These are phyloP conservation scores for Gastroboletus turbinatus DNA, from an alignment of 1,284 basidiomycete genomes.

Conservation along the genomic window DNA sequence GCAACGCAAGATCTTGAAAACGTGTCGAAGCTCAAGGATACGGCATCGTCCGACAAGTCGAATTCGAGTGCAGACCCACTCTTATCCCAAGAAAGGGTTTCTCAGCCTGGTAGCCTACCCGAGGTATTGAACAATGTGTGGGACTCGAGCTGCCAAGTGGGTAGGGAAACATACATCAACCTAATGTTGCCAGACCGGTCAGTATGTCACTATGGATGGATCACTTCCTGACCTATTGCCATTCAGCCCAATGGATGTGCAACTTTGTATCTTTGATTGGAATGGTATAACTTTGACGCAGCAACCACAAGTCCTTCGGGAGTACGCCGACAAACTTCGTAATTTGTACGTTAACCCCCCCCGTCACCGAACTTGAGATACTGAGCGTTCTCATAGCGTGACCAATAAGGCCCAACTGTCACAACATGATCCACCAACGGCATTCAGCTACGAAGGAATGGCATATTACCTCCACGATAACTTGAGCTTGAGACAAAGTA, in stretches of 20 bases:
- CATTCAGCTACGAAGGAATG: constrained; percentile 39
- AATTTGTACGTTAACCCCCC: constrained; percentile 43
- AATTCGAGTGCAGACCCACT: neutral
- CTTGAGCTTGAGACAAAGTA: constrained; percentile 49
- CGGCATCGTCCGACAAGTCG: neutral
- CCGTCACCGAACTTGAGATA: neutral
- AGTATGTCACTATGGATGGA: constrained; percentile 17
- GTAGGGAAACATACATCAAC: constrained; percentile 38
- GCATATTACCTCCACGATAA: constrained; percentile 53
- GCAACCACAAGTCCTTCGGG: constrained; percentile 44
- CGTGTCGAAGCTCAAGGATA: neutral
- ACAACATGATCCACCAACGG: constrained; percentile 55
- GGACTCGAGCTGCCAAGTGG: constrained; percentile 19
- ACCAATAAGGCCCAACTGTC: constrained; percentile 26
- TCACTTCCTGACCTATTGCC: constrained; percentile 8
- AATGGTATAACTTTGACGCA: constrained; percentile 27
- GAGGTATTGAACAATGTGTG: neutral
- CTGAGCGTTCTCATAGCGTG: constrained; percentile 25
- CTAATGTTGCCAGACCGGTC: constrained; percentile 62
- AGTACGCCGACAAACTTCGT: constrained; percentile 43
- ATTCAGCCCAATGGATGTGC: constrained; percentile 50
- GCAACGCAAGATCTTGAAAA: neutral
- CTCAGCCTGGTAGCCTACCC: neutral
- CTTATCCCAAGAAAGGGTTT: neutral
- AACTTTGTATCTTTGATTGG: constrained; percentile 43